Percentiles rank a stretch among this genome's conserved stretches.
phyloP scores from a whole-genome alignment of 164 flowering plant genomes.

The Stephania japonica region DNA sequence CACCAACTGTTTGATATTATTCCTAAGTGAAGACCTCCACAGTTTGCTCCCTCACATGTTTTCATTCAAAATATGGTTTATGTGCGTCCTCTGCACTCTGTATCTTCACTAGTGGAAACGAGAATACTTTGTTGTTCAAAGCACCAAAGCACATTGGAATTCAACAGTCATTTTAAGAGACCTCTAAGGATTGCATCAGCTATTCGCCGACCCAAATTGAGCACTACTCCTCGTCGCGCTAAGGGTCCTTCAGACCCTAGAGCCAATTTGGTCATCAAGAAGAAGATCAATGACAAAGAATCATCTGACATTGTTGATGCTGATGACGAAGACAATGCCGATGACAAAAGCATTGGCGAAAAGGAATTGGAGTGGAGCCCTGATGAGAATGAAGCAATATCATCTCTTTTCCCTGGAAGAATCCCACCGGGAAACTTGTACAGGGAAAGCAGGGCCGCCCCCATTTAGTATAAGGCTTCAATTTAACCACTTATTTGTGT shows the following conservation, averaged over 20 bases:
- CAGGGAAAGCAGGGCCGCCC: too few species aligned
- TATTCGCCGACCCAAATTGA: neutral
- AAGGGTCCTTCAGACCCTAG: constrained; percentile 42
- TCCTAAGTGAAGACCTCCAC: constrained; percentile 46
- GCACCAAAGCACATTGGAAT: neutral
- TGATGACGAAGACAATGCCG: constrained; percentile 3
- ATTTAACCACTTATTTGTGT: too few species aligned
- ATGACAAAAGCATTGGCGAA: neutral
- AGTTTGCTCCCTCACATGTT: neutral
- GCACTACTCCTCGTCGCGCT: constrained; percentile 18
- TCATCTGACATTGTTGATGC: neutral
- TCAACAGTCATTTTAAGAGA: neutral
- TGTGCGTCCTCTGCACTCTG: neutral
- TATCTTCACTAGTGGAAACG: neutral
- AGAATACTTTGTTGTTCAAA: neutral
- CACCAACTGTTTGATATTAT: constrained; percentile 18
- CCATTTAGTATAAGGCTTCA: too few species aligned
- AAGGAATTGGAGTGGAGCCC: constrained; percentile 43
- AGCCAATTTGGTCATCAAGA: constrained; percentile 28
- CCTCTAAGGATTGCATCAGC: constrained; percentile 1
- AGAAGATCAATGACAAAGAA: constrained; percentile 8
- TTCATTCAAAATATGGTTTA: constrained; percentile 16
- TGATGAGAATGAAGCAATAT: constrained; percentile 77
- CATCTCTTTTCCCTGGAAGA: constrained; percentile 79
- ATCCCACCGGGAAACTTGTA: constrained; percentile 63